Base-by-base conservation (phyloP, 1,284 basidiomycete species). In the Gymnopus androsaceus region DNA sequence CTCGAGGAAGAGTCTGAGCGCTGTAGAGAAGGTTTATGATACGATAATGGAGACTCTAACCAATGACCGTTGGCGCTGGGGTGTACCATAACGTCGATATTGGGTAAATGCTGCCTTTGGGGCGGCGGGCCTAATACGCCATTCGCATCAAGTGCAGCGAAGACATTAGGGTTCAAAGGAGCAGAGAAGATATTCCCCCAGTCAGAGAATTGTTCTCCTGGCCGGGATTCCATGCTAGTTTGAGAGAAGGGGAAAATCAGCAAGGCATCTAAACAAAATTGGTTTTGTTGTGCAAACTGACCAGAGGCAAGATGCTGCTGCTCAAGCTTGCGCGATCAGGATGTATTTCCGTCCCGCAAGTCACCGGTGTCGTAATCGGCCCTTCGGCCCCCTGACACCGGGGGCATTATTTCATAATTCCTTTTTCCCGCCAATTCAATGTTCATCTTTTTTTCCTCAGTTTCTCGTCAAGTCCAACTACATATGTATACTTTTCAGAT, bases 121-220 rank as follows among this genome's bases (percentile, higher is more conserved):
- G 59, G 57, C 51, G 45, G 56, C 34, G 70, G 68, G 51, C 69
- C 68, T 47, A 87, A 69, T 38, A 83, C 73, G 64, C 84, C 83
- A 62, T 80, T 81, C 8, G 84, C 81, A 12, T 81, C 78, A 42
- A 87, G 76, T 47, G 79, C 78, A 40, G 81, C 78, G 62, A 87
- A 86, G 41, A 81, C 73, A 46, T 77, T 68, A 3, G 82, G 83
- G 58, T 84, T 77, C 55, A 87, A 71, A 1, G 86, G 84, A 7
- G 76, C 64, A 33, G 84, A 75, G 63, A 87, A 84, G 19, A 88
- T 58, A 60, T 72, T 71, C 45, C 66, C 69, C 84, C 85, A 87
- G 57, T 85, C 82, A 42, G 74, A 69, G 59, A 45, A 53, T 33
- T 44, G 33, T 21, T 45, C 44, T 37, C 51, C 51, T 53, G 48